Base-by-base conservation (phyloP, 2,329 filamentous ascomycete genomes). In the Fusarium sp. region DNA sequence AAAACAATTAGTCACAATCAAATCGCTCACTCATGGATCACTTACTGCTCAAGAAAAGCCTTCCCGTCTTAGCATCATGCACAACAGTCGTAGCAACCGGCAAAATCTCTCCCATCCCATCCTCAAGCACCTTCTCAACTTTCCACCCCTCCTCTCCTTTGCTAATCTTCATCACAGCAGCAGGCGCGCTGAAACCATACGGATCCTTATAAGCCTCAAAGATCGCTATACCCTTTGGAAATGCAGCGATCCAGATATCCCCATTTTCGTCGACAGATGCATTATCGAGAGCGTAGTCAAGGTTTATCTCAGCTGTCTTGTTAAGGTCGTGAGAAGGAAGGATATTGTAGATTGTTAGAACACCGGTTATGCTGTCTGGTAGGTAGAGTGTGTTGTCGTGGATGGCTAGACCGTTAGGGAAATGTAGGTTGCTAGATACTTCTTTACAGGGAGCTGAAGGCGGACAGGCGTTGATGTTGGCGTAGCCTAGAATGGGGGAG, bases 391-490 rank as follows among this genome's bases (percentile, higher is more conserved):
- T 68, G 7, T 73, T 75, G 16, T 77, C 74, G 9, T 57, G 60
- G 23, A 69, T 71, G 3, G 28, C 66, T 3, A 80, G 66, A 1
- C 79, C 78, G 43, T 81, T 81, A 32, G 79, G 78, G 45, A 73
- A 76, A 14, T 63, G 59, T 4, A 77, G 67, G 11, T 74, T 71
- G 2, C 45, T 28, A 0, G 68, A 68, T 1, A 74, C 73, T 5
- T 66, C 53, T 21, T 55, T 72, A 60, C 76, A 77, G 14, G 69
- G 75, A 1, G 13, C 32, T 6, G 37, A 32, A 2, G 53, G 43
- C 14, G 65, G 55, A 46, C 79, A 81, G 53, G 75, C 74, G 1
- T 72, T 67, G 1, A 79, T 68, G 47, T 80, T 74, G 4, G 76
- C 77, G 2, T 60, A 67, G 7, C 64, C 67, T 1, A 79, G 8